Base-by-base conservation (phyloP, 805 yeast genomes). In the Jamesozyma rosinii region DNA sequence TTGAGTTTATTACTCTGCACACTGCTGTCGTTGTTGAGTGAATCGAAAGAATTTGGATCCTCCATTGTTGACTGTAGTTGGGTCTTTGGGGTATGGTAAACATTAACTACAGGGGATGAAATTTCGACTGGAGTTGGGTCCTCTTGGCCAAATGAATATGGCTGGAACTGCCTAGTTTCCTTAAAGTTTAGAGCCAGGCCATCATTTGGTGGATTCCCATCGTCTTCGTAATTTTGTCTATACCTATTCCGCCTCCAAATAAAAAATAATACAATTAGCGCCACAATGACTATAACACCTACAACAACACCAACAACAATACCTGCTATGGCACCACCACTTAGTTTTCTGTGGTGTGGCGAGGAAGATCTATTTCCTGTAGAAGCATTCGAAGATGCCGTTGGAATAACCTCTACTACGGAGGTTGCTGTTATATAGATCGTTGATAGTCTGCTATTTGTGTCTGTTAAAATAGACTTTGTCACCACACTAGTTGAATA, bases 321-420 rank as follows among this genome's bases (percentile, higher is more conserved):
- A 37, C 82, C 82, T 9, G 79, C 81, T 43, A 76, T 75, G 18
- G 79, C 79, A 15, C 82, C 82, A 29, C 54, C 62, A 37, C 59
- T 51, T 35, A 59, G 27, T 31, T 45, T 44, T n/a, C 38, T 41
- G 11, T 43, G 35, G 6, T 39, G 22, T 2, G 42, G 17, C 14
- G 17, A 33, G 9, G 44, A 31, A 35, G 26, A 35, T 35, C 43
- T 48, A 15, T 31, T 43, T 3, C 6, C 8, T n/a, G 38, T 35
- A 19, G 19, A 14, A 22, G 14, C n/a, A 37, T 40, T 42, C 2
- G 29, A 20, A 14, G 17, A 19, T 15, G 40, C 13, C 10, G 21
- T 37, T 3, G 38, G n/a, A 3, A 46, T 15, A 15, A 51, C 21
- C 9, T 42, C 35, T 6, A 43, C 42, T 4, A 55, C 40, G 13